phyloP scores from a whole-genome alignment of 2,329 filamentous ascomycete genomes.

The Epichloe amarillans region DNA sequence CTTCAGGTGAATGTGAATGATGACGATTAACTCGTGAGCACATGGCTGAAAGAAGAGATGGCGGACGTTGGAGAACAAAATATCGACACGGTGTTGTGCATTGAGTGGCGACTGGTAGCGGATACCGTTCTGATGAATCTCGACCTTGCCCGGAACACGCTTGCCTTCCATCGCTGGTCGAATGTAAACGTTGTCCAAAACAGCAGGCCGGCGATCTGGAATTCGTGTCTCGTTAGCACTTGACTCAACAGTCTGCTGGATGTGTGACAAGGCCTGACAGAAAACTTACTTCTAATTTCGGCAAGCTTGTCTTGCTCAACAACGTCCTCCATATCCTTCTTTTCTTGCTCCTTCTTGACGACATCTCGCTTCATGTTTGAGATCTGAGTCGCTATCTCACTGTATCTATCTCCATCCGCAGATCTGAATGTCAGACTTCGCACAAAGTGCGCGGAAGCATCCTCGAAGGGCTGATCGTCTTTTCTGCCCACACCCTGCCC shows the following conservation, averaged over 20 bases:
- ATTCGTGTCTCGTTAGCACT: neutral
- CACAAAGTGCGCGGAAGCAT: slow-evolving; percentile 89
- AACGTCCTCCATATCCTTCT: slow-evolving; percentile 99
- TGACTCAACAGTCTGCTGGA: neutral
- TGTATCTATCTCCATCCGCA: slow-evolving; percentile 74
- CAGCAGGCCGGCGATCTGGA: slow-evolving; percentile 71
- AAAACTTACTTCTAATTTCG: slow-evolving; percentile 69
- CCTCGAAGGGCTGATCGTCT: slow-evolving; percentile 95
- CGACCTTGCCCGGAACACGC: slow-evolving; percentile 85
- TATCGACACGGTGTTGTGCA: slow-evolving; percentile 73
- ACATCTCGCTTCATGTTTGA: slow-evolving; percentile 92
- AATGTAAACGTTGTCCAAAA: slow-evolving; percentile 89
- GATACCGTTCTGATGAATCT: slow-evolving; percentile 98
- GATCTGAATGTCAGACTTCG: slow-evolving; percentile 92
- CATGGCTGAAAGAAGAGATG: slow-evolving; percentile 98
- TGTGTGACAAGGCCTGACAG: neutral
- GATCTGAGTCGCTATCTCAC: slow-evolving; percentile 84
- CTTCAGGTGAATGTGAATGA: slow-evolving; percentile 95
- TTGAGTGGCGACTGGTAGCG: slow-evolving; percentile 77
- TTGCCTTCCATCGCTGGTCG: slow-evolving; percentile 93
- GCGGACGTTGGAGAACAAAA: slow-evolving; percentile 96
- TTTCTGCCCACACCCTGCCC: slow-evolving; percentile 95
- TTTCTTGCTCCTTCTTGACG: slow-evolving; percentile 87
- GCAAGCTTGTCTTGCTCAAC: slow-evolving; percentile 96
- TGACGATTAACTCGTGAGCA: slow-evolving; percentile 88